A percentile compares a stretch with the other conserved stretches of the same genome.
phyloP scores from a whole-genome alignment of 1,139 yeast genomes.

The Yamadazyma blattariae region DNA sequence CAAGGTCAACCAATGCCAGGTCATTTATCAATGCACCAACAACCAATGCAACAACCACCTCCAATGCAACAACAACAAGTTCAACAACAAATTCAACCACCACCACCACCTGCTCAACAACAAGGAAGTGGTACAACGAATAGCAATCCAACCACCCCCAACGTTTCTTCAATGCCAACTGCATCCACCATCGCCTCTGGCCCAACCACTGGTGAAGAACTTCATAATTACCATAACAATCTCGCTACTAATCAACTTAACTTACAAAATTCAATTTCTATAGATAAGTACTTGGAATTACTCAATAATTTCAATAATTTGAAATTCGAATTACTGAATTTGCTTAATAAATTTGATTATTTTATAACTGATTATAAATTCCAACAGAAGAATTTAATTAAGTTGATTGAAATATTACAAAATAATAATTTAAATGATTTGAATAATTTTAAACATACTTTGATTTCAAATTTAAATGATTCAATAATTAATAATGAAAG shows the following conservation, averaged over 20 bases:
- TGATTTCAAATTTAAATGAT: conserved; percentile 12
- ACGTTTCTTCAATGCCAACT: conserved; percentile 12
- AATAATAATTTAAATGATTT: conserved; percentile 12
- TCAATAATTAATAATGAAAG: conserved; percentile 11
- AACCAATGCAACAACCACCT: conserved; percentile 9
- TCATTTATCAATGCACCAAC: conserved; percentile 12
- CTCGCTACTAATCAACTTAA: conserved; percentile 5
- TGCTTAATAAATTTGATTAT: conserved; percentile 15
- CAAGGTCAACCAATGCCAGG: neutral
- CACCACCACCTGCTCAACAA: conserved; percentile 10
- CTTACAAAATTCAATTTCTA: conserved; percentile 11
- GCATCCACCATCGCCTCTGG: too few species aligned
- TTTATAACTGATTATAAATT: conserved; percentile 14
- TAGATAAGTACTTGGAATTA: conserved; percentile 12
- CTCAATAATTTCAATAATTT: conserved; percentile 14
- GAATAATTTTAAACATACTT: conserved; percentile 12
- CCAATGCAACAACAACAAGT: conserved; percentile 11
- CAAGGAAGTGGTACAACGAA: neutral
- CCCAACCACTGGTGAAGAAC: conserved; percentile 7
- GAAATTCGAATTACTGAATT: conserved; percentile 14
- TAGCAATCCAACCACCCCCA: conserved; percentile 9
- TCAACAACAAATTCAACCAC: conserved; percentile 8
- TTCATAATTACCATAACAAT: conserved; percentile 6
- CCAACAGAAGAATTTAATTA: conserved; percentile 14
- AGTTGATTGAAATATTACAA: conserved; percentile 14